Base-by-base conservation (phyloP, 2,329 filamentous ascomycete genomes). In the Trichoderma harzianum region DNA sequence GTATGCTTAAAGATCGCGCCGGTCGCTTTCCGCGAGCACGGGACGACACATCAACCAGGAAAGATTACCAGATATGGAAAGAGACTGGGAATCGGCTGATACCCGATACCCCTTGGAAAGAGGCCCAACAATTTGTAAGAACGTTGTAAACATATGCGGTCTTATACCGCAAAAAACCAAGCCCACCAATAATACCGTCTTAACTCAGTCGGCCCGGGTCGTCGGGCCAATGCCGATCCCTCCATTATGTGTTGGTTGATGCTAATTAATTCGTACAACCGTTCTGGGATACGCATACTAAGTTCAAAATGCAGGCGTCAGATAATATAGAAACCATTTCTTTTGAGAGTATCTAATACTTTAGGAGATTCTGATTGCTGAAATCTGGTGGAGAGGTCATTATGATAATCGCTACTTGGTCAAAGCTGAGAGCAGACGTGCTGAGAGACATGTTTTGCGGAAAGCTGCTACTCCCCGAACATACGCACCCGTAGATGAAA, bases 221-320 rank as follows among this genome's bases (percentile, higher is more conserved):
- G 65, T 69, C 65, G 65, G 65, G 34, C n/a, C n/a, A n/a, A 12
- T 53, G 26, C 43, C 43, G 62, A 65, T 32, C 43, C 62, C 43
- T 7, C 26, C 51, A 32, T 34, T 32, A 12, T 14, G 14, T 53
- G 7, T 65, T 21, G 11, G n/a, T 10, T 34, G 14, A n/a, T 64
- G 61, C 36, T 18, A 47, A 28, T 16, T n/a, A n/a, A 64, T 30
- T 47, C 10, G 34, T 64, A 30, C 24, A 3, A 18, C 21, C n/a
- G 2, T 6, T 21, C 16, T 18, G 7, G 14, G 16, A 51, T 62
- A 26, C 28, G 24, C 36, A 16, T 53, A 24, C 11, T 6, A 14
- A 14, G 57, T 16, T 24, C n/a, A 21, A n/a, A 8, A 28, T 21
- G 18, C 7, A 12, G 3, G 5, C 6, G 8, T 7, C 55, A 58